phyloP scores from a whole-genome alignment of 2,329 filamentous ascomycete species.

The Monilinia fructigena region DNA sequence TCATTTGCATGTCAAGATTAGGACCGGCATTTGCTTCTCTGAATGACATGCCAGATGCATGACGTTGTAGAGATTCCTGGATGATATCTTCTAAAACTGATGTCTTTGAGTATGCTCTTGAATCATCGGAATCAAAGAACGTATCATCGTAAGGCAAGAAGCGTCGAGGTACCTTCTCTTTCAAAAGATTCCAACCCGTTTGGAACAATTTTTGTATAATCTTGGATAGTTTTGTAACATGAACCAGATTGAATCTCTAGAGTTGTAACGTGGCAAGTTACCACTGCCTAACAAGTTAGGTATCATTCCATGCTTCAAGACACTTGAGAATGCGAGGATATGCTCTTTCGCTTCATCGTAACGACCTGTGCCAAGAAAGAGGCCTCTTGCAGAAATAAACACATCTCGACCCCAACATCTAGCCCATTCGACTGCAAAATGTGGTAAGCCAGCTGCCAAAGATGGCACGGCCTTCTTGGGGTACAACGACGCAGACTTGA shows the following conservation, averaged over 20 bases:
- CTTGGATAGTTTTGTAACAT: constrained; percentile 92
- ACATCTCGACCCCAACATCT: constrained; percentile 97
- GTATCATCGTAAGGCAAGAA: constrained; percentile 96
- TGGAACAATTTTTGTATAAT: constrained; percentile 81
- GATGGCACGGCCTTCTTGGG: constrained; percentile 81
- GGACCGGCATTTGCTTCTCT: constrained; percentile 92
- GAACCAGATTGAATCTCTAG: constrained; percentile 96
- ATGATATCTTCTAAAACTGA: constrained; percentile 87
- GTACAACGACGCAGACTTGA: constrained; percentile 88
- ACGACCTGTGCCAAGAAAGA: constrained; percentile 87
- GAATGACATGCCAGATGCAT: constrained; percentile 88
- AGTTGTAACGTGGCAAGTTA: constrained; percentile 86
- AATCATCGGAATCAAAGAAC: constrained; percentile 81
- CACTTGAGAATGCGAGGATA: constrained; percentile 90
- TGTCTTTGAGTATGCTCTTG: constrained; percentile 78
- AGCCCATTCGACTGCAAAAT: constrained; percentile 92
- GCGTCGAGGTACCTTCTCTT: constrained; percentile 74
- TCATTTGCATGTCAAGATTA: constrained; percentile 89
- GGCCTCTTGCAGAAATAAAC: constrained; percentile 89
- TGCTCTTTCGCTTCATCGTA: constrained; percentile 90
- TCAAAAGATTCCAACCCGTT: constrained; percentile 70
- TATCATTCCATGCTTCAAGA: constrained; percentile 97
- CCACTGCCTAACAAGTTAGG: constrained; percentile 89
- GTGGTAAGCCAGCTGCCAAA: constrained; percentile 86
- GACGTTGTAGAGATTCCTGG: constrained; percentile 88